A percentile compares a stretch with the other conserved stretches of the same genome.
Conservation (phyloP, 495 filamentous ascomycete species). For the Tetracladium marchalianum region DNA sequence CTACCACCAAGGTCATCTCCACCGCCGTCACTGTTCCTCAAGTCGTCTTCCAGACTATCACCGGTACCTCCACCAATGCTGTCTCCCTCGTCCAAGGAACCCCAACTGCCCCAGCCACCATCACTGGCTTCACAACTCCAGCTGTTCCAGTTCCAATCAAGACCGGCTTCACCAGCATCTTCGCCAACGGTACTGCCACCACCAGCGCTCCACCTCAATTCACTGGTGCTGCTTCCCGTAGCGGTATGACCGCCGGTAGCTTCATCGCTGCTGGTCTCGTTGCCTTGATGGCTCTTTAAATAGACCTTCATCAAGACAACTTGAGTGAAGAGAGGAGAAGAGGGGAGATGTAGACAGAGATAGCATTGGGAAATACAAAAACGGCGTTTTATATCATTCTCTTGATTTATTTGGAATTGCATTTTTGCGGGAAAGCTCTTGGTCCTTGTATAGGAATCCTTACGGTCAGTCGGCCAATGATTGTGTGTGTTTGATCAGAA, state of each 20-base stretch:
- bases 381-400: slow-evolving; percentile 8
- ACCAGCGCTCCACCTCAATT: background rate
- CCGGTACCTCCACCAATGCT: slow-evolving; percentile 17
- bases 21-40: slow-evolving; percentile 45
- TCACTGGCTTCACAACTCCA: background rate
- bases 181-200: background rate
- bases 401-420: background rate
- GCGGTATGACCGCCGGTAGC: slow-evolving; percentile 8
- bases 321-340: background rate
- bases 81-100: slow-evolving; percentile 12
- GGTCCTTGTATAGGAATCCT: slow-evolving; percentile 5
- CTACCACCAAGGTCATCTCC: slow-evolving; percentile 47
- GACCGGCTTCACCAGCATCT: background rate
- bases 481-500: too few relatives aligned
- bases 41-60: slow-evolving; percentile 34
- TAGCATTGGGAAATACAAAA: background rate
- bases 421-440: slow-evolving; percentile 4
- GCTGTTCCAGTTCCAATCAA: background rate
- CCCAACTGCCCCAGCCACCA: background rate
- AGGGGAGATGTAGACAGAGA: background rate
- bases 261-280: slow-evolving; percentile 7
- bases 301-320: background rate
- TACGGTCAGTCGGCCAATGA: slow-evolving; percentile 14
- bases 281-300: slow-evolving; percentile 17
- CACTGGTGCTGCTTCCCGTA: background rate